phyloP scores from a whole-genome alignment of 2,329 filamentous ascomycete species.

The Epichloe typhina region DNA sequence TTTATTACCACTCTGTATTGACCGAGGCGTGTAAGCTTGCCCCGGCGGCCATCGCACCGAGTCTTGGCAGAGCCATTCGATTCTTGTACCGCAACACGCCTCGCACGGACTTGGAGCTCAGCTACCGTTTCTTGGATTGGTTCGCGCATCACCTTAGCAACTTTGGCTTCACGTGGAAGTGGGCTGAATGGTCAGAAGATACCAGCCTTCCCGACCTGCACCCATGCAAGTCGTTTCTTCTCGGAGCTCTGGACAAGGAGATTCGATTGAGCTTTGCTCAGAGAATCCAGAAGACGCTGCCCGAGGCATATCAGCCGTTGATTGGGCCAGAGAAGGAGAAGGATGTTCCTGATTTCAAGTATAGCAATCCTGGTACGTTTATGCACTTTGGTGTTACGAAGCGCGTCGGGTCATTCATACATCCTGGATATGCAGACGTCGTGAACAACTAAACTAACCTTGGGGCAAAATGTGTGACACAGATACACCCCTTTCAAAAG shows the following conservation, averaged over 20 bases:
- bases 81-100: conserved; percentile 77
- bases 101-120: conserved; percentile 74
- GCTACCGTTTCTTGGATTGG: conserved; percentile 87
- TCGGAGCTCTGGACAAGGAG: conserved; percentile 86
- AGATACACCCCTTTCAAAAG: conserved; percentile 69
- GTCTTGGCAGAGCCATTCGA: conserved; percentile 81
- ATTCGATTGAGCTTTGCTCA: conserved; percentile 93
- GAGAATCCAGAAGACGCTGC: conserved; percentile 86
- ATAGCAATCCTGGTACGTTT: conserved; percentile 54
- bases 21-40: conserved; percentile 94
- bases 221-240: conserved; percentile 87
- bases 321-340: conserved; percentile 84
- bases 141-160: conserved; percentile 97
- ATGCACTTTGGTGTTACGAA: too few species aligned
- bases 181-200: conserved; percentile 92
- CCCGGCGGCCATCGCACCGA: conserved; percentile 90
- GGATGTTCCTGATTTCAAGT: conserved; percentile 95
- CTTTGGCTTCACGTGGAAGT: conserved; percentile 99
- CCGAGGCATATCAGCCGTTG: conserved; percentile 65
- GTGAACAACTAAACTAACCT: too few species aligned
- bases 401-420: too few species aligned
- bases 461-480: not conserved
- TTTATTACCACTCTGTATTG: conserved; percentile 91
- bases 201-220: conserved; percentile 63
- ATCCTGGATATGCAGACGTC: too few species aligned